Evolutionary conservation across 768 basidiomycete species (phyloP), one percentile per base, ranked within the genome.

Genomic region (Tubosaeta sp.): DNA sequence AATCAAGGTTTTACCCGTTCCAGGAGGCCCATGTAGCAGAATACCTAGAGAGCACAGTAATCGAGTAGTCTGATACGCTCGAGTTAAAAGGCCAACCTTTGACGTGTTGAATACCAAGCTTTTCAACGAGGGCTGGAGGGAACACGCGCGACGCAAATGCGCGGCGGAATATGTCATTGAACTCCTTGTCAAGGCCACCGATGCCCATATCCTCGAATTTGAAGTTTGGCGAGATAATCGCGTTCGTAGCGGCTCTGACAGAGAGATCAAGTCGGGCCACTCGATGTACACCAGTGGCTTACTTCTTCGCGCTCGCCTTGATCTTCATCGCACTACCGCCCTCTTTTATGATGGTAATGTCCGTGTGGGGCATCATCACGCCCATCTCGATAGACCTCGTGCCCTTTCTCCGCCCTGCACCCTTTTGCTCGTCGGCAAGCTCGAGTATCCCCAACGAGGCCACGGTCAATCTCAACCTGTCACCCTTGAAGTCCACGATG

Each of bases 181-280:
- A 99, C 66, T 99, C 96, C 8, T 82, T 76, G 67, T 99, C 96
- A 30, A 99, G 76, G 62, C 96, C 96, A 63, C 96, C 96, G 62
- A 99, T 98, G 16, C 96, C 96, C 95, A 99, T 98, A 68, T 99
- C 96, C 63, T 95, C 90, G 55, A 99, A 99, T 70, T 96, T 98
- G 81, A 99, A 99, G 71, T 97, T 97, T 1, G 96, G 93, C 0
- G 93, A 86, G 10, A 99, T 79, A 59, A 99, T 95, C 1, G 96
- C 93, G 65, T 97, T 98, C 7, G 94, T 83, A 6, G 93, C 85
- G 0, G 90, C 83, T 60, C 92, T 94, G 43, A 14, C 21, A 31
- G 22, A 3, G 9, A n/a, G n/a, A 55, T 60, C n/a, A 60, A 45
- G 12, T 6, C 46, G 31, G 34, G 25, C 6, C 6, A 1, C 32